Percentiles rank a stretch among this genome's conserved stretches.
These are phyloP conservation scores for Karstenula rhodostoma DNA, from an alignment of 2,329 filamentous ascomycete genomes.

Conservation along the genomic window DNA sequence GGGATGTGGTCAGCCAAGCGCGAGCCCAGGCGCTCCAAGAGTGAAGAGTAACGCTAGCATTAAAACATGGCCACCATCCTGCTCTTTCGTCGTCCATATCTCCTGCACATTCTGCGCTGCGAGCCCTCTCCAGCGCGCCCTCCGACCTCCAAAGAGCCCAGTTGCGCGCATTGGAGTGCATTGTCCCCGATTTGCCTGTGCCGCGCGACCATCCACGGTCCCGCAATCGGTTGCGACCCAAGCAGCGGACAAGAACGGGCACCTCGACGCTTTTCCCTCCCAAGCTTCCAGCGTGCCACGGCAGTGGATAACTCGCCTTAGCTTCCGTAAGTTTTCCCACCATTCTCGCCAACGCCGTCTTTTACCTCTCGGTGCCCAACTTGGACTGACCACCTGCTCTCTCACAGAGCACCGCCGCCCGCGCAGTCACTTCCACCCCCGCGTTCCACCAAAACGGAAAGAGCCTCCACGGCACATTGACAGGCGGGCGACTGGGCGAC, in stretches of 20 bases:
- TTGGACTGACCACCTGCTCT: background rate
- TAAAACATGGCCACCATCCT: slow-evolving; percentile 18
- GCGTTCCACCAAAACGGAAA: slow-evolving; percentile 1
- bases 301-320: background rate
- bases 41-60: slow-evolving; percentile 18
- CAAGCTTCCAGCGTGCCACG: slow-evolving; percentile 16
- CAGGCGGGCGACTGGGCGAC: slow-evolving; percentile 60
- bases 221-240: background rate
- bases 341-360: slow-evolving; percentile 7
- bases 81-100: slow-evolving; percentile 5
- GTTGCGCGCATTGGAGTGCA: slow-evolving; percentile 25
- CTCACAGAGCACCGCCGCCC: background rate
- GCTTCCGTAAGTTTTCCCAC: slow-evolving; percentile 20
- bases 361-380: background rate
- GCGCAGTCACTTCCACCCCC: slow-evolving; percentile 6
- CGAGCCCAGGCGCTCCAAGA: slow-evolving; percentile 14
- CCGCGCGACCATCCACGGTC: background rate
- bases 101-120: slow-evolving; percentile 14
- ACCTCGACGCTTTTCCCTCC: slow-evolving; percentile 13
- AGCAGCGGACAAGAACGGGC: slow-evolving; percentile 7
- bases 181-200: slow-evolving; percentile 17
- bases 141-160: slow-evolving; percentile 13
- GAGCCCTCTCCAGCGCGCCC: slow-evolving; percentile 9
- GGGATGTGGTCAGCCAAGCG: slow-evolving; percentile 24
- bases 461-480: slow-evolving; percentile 29